phyloP scores from a whole-genome alignment of 2,329 filamentous ascomycete species.

The Colletotrichum sp. region DNA sequence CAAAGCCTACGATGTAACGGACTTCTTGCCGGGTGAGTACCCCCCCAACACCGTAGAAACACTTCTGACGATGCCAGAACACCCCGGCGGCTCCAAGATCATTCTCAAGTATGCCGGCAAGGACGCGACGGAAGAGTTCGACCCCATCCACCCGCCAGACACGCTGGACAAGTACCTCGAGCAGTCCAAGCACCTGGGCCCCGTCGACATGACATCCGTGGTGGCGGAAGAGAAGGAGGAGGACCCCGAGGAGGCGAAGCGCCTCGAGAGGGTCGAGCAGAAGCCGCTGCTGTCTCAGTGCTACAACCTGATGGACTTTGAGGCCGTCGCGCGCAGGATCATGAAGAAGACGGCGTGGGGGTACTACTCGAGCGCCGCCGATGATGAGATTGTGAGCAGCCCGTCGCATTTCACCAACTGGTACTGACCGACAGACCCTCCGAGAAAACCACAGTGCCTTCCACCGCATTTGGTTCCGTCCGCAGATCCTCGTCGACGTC shows the following conservation, averaged over 20 bases:
- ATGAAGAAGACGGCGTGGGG: conserved; percentile 99
- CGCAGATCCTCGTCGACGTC: conserved; percentile 86
- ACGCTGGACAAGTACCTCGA: conserved; percentile 87
- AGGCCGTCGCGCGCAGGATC: conserved; percentile 84
- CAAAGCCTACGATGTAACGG: conserved; percentile 88
- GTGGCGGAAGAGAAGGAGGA: conserved; percentile 73
- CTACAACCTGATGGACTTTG: conserved; percentile 95
- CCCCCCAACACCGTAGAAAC: not conserved
- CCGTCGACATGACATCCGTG: conserved; percentile 86
- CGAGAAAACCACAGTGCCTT: conserved; percentile 95
- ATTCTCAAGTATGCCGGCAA: conserved; percentile 96
- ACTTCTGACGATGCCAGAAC: conserved; percentile 58
- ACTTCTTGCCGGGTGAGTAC: conserved; percentile 76
- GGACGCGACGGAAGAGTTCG: conserved; percentile 91
- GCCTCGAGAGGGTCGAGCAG: conserved; percentile 73
- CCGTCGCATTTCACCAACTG: not conserved
- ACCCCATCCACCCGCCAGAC: conserved; percentile 87
- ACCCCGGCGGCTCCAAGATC: conserved; percentile 88
- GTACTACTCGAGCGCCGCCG: conserved; percentile 94
- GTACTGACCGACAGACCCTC: conserved; percentile 68
- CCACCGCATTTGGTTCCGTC: conserved; percentile 97
- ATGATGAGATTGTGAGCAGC: conserved; percentile 78
- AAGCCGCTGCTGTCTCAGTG: conserved; percentile 87
- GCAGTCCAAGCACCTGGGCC: conserved; percentile 84
- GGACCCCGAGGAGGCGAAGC: conserved; percentile 60